phyloP scores from a whole-genome alignment of 73 alveolate genomes.

The Paramecium sexaurelia region DNA sequence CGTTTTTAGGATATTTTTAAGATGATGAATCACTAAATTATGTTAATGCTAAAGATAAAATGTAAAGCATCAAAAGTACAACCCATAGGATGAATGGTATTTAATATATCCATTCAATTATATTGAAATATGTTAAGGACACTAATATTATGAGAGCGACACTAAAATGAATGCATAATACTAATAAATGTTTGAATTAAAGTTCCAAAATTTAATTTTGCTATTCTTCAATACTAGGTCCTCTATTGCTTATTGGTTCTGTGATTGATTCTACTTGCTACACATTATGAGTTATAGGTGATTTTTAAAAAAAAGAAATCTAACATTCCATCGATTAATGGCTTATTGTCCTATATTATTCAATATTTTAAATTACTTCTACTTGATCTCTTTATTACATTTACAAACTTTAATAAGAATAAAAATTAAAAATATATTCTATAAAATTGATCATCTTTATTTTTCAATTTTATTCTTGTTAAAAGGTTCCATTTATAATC shows the following conservation, averaged over 20 bases:
- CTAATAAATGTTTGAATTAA: not conserved
- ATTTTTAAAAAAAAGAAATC: not conserved
- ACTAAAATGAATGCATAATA: not conserved
- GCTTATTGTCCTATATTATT: not conserved
- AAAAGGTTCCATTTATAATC: too few relatives aligned
- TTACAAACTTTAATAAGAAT: not conserved
- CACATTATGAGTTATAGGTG: not conserved
- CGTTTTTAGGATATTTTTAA: not conserved
- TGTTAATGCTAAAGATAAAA: not conserved
- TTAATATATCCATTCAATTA: not conserved
- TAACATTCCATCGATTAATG: not conserved
- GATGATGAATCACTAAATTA: not conserved
- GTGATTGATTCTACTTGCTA: not conserved
- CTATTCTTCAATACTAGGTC: not conserved
- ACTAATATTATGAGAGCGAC: not conserved
- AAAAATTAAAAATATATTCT: too few relatives aligned
- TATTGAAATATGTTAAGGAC: not conserved
- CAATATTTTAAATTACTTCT: not conserved
- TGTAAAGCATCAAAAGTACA: not conserved
- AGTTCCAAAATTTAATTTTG: not conserved
- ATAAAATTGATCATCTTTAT: too few relatives aligned
- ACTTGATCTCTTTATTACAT: not conserved
- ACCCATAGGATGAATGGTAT: constrained; percentile 16
- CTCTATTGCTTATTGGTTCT: not conserved
- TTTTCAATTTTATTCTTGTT: not conserved